Conservation (phyloP, 176 grass and related monocot genomes). For the Urochloa ruziziensis region DNA sequence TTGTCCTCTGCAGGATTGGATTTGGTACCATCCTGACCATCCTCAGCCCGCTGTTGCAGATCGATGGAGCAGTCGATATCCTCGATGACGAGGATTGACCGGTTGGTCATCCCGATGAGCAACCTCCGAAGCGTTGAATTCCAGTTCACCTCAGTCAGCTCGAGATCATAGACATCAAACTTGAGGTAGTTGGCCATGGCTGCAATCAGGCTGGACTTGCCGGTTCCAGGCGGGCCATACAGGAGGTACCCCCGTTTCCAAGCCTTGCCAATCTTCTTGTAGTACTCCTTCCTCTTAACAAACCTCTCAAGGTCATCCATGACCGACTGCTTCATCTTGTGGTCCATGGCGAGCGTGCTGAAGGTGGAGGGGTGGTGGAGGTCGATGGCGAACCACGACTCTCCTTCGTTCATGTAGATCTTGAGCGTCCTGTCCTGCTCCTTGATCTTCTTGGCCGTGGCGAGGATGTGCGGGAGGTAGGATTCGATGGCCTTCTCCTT, state of each 20-base stretch:
- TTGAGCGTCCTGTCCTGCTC: conserved; percentile 66
- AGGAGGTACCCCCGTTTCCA: conserved; percentile 94
- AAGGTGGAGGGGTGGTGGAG: conserved; percentile 89
- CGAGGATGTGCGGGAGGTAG: conserved; percentile 76
- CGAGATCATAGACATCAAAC: conserved; percentile 92
- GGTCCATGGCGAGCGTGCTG: conserved; percentile 74
- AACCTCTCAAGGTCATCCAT: conserved; percentile 84
- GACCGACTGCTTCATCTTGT: conserved; percentile 49
- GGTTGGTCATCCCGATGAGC: conserved; percentile 72
- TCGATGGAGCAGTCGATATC: conserved; percentile 85
- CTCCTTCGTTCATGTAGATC: conserved; percentile 86
- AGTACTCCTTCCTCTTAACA: conserved; percentile 76
- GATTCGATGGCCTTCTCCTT: conserved; percentile 56
- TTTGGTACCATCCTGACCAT: conserved; percentile 34
- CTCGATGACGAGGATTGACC: conserved; percentile 85
- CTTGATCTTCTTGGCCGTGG: conserved; percentile 56
- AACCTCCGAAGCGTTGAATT: conserved; percentile 58
- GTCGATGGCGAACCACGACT: conserved; percentile 59
- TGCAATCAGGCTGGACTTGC: conserved; percentile 90
- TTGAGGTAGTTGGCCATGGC: conserved; percentile 94
- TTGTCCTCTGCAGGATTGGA: conserved; percentile 46
- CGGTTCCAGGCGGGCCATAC: conserved; percentile 79
- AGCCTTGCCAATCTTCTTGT: conserved; percentile 80
- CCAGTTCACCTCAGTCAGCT: conserved; percentile 76
- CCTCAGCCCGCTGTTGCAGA: conserved; percentile 53